These are phyloP conservation scores for Puccinia triticina DNA, from an alignment of 1,284 basidiomycete species.

Conservation along the genomic window DNA sequence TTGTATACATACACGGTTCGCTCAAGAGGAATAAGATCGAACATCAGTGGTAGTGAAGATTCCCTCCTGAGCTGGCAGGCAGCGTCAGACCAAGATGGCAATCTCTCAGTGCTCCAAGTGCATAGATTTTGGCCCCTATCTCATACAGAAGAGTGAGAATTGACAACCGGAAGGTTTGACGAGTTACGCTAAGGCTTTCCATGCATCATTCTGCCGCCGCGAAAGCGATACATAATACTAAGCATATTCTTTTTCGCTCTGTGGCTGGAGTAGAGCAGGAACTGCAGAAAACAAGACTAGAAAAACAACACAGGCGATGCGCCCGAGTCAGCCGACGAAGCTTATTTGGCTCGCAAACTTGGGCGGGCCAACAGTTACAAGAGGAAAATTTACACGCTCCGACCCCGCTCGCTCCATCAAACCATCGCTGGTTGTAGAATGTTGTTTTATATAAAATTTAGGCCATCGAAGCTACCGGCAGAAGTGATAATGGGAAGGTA, in stretches of 20 bases:
- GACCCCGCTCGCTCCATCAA: background rate
- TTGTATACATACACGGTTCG: background rate
- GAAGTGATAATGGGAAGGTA: background rate
- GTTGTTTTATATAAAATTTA: background rate
- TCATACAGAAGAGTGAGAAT: slow-evolving; percentile 5
- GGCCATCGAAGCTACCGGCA: background rate
- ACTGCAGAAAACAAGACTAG: background rate
- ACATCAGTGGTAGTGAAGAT: slow-evolving; percentile 10
- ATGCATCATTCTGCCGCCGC: slow-evolving; percentile 6
- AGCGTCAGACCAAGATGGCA: slow-evolving; percentile 12
- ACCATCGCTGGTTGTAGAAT: background rate
- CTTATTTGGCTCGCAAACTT: slow-evolving; percentile 1
- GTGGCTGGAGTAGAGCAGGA: background rate
- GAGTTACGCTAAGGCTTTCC: slow-evolving; percentile 9
- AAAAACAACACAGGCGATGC: background rate
- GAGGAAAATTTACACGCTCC: background rate
- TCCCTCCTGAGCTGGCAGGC: slow-evolving; percentile 12
- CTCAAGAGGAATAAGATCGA: slow-evolving; percentile 17
- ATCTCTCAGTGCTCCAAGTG: slow-evolving; percentile 2
- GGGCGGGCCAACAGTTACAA: background rate
- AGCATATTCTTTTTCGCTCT: background rate
- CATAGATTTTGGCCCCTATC: slow-evolving; percentile 11
- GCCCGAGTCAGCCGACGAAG: background rate
- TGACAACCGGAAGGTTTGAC: slow-evolving; percentile 20
- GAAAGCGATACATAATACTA: background rate